Evolutionary conservation across 176 grass and related monocot genomes (phyloP).

Genomic region (Oryza nivara): DNA sequence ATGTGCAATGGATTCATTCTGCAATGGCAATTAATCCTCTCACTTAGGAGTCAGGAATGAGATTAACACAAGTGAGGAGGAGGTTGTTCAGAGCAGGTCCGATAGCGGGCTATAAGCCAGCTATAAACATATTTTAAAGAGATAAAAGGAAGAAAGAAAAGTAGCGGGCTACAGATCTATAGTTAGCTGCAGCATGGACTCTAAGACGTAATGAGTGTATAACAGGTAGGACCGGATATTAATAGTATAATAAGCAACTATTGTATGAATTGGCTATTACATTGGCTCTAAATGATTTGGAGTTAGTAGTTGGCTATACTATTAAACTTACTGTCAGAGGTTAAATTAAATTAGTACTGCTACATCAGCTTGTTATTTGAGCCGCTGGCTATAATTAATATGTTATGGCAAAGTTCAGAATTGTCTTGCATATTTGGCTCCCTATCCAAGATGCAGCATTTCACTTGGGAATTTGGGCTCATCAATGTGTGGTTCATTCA

Average conservation of each 20-base stretch:
- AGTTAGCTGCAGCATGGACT: too few species aligned
- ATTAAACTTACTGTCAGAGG: too few species aligned
- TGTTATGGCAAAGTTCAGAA: not conserved
- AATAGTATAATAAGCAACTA: too few species aligned
- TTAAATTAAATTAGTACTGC: not conserved
- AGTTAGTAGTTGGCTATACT: too few species aligned
- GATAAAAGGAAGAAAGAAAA: too few species aligned
- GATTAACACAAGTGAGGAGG: not conserved
- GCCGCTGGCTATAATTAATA: not conserved
- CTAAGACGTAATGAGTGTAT: too few species aligned
- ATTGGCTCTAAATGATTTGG: too few species aligned
- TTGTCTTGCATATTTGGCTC: conserved; percentile 21
- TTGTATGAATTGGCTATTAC: too few species aligned
- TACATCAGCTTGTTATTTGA: conserved; percentile 16
- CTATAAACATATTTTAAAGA: too few species aligned
- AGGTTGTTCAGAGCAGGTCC: not conserved
- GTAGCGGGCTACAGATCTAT: too few species aligned
- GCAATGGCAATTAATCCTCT: not conserved
- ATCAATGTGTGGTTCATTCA: conserved; percentile 37
- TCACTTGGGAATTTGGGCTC: conserved; percentile 36
- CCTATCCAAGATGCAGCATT: conserved; percentile 42
- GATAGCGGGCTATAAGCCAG: too few species aligned
- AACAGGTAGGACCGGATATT: too few species aligned
- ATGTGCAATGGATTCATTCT: not conserved
- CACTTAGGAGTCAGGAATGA: not conserved